Evolutionary conservation across 2,329 filamentous ascomycete genomes (phyloP), one percentile per base, ranked within the genome.

Genomic region (Coniochaeta sp.): DNA sequence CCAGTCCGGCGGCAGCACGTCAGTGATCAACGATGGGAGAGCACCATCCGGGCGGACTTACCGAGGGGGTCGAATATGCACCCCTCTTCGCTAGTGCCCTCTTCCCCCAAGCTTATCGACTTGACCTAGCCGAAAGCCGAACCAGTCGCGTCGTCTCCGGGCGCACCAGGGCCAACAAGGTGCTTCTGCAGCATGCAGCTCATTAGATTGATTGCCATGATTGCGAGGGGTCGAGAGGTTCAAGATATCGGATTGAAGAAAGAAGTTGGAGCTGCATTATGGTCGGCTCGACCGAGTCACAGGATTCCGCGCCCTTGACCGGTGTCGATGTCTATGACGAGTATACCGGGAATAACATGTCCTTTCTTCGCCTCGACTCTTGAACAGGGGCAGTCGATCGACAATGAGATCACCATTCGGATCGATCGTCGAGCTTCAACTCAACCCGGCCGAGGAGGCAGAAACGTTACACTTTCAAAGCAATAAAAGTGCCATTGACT

Each of bases 111-210:
- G 5, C 31, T 26, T 7, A 6, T 26, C 30, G 12, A 32, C 31
- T 5, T n/a, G n/a, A 24, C 49, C 18, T 31, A 28, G 22, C 49
- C 32, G 38, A 45, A 27, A 42, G 28, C 49, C 49, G 49, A 46
- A 26, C 49, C 49, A 51, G 49, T 51, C 49, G 49, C 49, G 24
- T 42, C 20, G 38, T 45, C 49, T 51, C 49, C 49, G 38, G 30
- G 13, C n/a, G n/a, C n/a, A n/a, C n/a, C n/a, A n/a, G 26, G 16
- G 28, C 26, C 38, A 42, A n/a, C n/a, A n/a, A n/a, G n/a, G 38
- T 5, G 12, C 45, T 46, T n/a, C 42, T 30, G 45, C 45, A 47
- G 26, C 45, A 30, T 47, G 45, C 45, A 47, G 3, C 13, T 6
- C 10, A n/a, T n/a, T n/a, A n/a, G 20, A 42, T 26, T 14, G 38